Evolutionary conservation across 805 yeast genomes (phyloP).

Genomic region (Torulaspora indica): DNA sequence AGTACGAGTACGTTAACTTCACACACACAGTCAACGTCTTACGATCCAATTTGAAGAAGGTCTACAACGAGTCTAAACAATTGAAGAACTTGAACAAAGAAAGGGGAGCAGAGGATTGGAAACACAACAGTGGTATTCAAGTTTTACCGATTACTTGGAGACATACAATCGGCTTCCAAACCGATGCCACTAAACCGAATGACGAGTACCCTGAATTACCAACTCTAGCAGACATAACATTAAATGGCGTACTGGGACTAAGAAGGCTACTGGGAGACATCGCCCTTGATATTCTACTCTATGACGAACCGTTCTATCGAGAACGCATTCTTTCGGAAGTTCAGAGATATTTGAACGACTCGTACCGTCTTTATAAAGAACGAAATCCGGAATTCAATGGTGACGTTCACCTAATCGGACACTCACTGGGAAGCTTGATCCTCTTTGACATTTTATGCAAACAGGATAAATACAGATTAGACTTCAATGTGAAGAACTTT

Average conservation of each 20-base stretch:
- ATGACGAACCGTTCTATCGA: slow-evolving; percentile 66
- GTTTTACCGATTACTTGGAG: slow-evolving; percentile 93
- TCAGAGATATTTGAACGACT: slow-evolving; percentile 55
- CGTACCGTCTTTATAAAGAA: slow-evolving; percentile 53
- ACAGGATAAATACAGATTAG: slow-evolving; percentile 45
- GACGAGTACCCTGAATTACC: slow-evolving; percentile 47
- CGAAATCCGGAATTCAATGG: slow-evolving; percentile 74
- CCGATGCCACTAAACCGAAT: slow-evolving; percentile 42
- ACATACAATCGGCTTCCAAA: slow-evolving; percentile 60
- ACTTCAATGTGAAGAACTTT: slow-evolving; percentile 67
- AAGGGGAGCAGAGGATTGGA: slow-evolving; percentile 41
- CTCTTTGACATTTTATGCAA: slow-evolving; percentile 65
- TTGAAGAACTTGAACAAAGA: slow-evolving; percentile 43
- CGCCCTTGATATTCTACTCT: slow-evolving; percentile 73
- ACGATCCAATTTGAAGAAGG: slow-evolving; percentile 51
- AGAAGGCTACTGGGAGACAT: slow-evolving; percentile 83
- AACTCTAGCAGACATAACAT: slow-evolving; percentile 63
- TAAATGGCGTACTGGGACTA: slow-evolving; percentile 71
- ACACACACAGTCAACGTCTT: slow-evolving; percentile 74
- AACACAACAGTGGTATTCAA: slow-evolving; percentile 59
- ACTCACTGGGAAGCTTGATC: slow-evolving; percentile 86
- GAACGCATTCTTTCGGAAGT: slow-evolving; percentile 60
- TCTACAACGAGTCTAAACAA: slow-evolving; percentile 41
- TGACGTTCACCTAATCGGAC: slow-evolving; percentile 78
- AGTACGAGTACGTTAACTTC: slow-evolving; percentile 77